These are phyloP conservation scores for Hypoxylon subgilvum DNA, from an alignment of 495 filamentous ascomycete genomes.

Conservation along the genomic window DNA sequence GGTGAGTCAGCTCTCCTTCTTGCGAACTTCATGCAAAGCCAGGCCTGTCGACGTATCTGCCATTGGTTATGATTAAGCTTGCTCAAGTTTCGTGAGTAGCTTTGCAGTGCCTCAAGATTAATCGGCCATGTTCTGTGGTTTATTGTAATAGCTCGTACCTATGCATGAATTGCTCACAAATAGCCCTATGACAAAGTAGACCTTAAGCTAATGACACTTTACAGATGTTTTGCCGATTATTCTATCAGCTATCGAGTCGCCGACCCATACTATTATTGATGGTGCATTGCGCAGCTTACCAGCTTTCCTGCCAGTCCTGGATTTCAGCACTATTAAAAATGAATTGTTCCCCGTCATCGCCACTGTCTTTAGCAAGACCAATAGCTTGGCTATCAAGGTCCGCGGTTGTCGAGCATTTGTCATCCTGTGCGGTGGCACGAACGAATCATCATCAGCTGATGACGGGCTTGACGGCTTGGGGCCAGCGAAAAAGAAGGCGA, in stretches of 20 bases:
- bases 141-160: no score
- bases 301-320: constrained; percentile 76
- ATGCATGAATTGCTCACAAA: background rate
- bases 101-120: no score
- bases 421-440: constrained; percentile 81
- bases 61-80: no score
- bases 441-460: constrained; percentile 51
- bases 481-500: constrained; percentile 58
- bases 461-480: constrained; percentile 77
- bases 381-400: constrained; percentile 91
- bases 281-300: constrained; percentile 77
- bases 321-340: constrained; percentile 95
- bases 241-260: constrained; percentile 78
- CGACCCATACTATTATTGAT: constrained; percentile 87
- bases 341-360: constrained; percentile 93
- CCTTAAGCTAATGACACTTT: constrained; percentile 23
- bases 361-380: constrained; percentile 86
- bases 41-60: no score
- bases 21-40: background rate
- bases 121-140: no score
- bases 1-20: constrained; percentile 54
- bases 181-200: background rate
- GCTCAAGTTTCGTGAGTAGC: no score
- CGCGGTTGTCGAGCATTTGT: constrained; percentile 87
- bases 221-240: constrained; percentile 86